These are phyloP conservation scores for Neurospora sp. DNA, from an alignment of 495 filamentous ascomycete genomes.

Conservation along the genomic window DNA sequence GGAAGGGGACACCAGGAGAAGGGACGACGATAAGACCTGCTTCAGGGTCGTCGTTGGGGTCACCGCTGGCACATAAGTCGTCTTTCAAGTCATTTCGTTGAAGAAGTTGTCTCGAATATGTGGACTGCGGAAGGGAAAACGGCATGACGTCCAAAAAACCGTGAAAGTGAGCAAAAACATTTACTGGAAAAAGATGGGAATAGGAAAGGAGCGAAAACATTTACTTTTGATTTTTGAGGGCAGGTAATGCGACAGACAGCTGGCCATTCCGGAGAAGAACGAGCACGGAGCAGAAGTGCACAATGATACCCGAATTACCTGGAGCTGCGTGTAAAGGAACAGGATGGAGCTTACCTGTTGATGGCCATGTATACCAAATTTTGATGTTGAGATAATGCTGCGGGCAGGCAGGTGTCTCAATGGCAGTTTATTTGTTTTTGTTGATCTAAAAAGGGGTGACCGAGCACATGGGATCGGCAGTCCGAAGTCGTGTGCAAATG, in stretches of 20 bases:
- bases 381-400: neutral
- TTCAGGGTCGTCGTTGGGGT: slow-evolving; percentile 13
- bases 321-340: neutral
- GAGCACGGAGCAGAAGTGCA: neutral
- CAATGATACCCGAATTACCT: neutral
- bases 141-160: neutral
- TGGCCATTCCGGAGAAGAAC: neutral
- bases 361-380: neutral
- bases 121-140: neutral
- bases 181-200: neutral
- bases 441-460: neutral
- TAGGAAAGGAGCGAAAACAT: neutral
- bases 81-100: slow-evolving; percentile 42
- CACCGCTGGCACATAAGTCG: slow-evolving; percentile 61
- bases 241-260: neutral
- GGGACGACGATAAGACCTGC: neutral
- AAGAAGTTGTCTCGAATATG: slow-evolving; percentile 2
- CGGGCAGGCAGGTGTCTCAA: neutral
- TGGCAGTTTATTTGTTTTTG: neutral
- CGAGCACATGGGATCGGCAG: neutral
- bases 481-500: neutral
- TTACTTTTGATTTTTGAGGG: neutral
- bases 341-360: neutral
- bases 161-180: neutral
- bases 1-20: neutral